A percentile compares a stretch with the other conserved stretches of the same genome.
phyloP scores from a whole-genome alignment of 2,329 filamentous ascomycete species.

The Aureobasidium sp. region DNA sequence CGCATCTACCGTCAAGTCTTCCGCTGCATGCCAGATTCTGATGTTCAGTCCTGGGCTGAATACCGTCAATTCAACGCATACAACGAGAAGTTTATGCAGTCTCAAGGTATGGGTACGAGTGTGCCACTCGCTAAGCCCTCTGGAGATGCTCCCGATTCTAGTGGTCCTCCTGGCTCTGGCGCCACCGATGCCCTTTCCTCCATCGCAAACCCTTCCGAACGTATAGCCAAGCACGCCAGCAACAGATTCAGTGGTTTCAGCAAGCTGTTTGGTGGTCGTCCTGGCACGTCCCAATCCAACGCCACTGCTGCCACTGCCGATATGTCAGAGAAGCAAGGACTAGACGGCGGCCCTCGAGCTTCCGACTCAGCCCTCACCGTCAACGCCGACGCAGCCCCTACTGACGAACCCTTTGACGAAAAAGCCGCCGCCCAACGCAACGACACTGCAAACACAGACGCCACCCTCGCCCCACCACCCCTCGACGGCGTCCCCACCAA shows the following conservation, averaged over 20 bases:
- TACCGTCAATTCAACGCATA: constrained; percentile 90
- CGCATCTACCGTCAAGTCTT: constrained; percentile 95
- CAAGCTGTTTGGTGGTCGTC: constrained; percentile 11
- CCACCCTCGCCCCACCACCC: neutral
- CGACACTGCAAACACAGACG: constrained; percentile 31
- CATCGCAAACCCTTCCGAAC: constrained; percentile 10
- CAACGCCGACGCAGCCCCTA: constrained; percentile 10
- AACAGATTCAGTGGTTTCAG: constrained; percentile 16
- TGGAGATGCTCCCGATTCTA: constrained; percentile 53
- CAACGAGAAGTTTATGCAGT: constrained; percentile 76
- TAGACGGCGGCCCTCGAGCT: constrained; percentile 23
- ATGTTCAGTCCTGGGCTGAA: constrained; percentile 92
- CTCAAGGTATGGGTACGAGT: constrained; percentile 62
- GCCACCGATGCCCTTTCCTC: constrained; percentile 27
- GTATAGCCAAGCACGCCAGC: constrained; percentile 17
- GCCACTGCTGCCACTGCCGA: neutral
- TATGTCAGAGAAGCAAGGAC: constrained; percentile 17
- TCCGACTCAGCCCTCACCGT: constrained; percentile 24
- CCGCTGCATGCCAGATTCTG: constrained; percentile 96
- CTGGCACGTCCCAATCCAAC: constrained; percentile 14
- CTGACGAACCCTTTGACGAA: constrained; percentile 28
- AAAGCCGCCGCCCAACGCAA: constrained; percentile 24
- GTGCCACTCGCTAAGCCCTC: constrained; percentile 50
- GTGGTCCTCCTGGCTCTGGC: constrained; percentile 52
- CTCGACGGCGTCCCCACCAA: neutral